These are phyloP conservation scores for Decorospora gaudefroyi DNA, from an alignment of 2,329 filamentous ascomycete species.

Conservation along the genomic window DNA sequence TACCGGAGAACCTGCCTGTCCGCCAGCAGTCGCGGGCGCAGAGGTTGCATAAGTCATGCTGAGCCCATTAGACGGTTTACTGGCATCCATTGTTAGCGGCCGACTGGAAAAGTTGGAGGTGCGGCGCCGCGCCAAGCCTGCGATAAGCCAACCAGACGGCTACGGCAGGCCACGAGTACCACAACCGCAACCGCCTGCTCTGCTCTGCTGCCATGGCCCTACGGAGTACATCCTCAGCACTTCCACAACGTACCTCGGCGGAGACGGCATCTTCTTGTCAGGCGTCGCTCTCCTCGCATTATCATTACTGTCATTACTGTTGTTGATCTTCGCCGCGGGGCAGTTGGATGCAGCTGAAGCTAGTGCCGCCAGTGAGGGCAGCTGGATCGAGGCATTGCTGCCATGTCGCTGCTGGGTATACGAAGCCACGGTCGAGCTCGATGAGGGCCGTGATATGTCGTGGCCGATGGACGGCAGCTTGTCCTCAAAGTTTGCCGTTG, in stretches of 20 bases:
- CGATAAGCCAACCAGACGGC: slow-evolving; percentile 35
- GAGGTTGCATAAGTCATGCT: slow-evolving; percentile 66
- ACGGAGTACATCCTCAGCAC: background rate
- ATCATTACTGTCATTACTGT: slow-evolving; percentile 33
- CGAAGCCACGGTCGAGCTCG: slow-evolving; percentile 56
- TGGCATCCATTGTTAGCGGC: slow-evolving; percentile 33
- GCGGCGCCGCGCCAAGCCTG: slow-evolving; percentile 33
- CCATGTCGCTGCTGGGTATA: slow-evolving; percentile 48
- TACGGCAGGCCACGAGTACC: slow-evolving; percentile 25
- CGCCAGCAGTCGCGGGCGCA: slow-evolving; percentile 67
- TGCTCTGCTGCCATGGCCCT: too few relatives aligned
- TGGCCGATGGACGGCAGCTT: slow-evolving; percentile 55
- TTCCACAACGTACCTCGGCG: slow-evolving; percentile 37
- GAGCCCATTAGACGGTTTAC: slow-evolving; percentile 53
- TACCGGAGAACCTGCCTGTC: slow-evolving; percentile 64
- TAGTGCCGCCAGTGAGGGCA: slow-evolving; percentile 64
- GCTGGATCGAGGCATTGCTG: slow-evolving; percentile 50
- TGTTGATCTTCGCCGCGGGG: slow-evolving; percentile 50
- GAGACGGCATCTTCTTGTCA: slow-evolving; percentile 34
- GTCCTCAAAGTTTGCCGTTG: slow-evolving; percentile 48
- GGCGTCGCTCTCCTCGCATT: slow-evolving; percentile 30
- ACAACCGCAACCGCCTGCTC: slow-evolving; percentile 13
- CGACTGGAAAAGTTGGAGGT: slow-evolving; percentile 39
- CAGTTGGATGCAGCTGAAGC: slow-evolving; percentile 61
- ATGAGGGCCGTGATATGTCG: slow-evolving; percentile 59